Evolutionary conservation across 1,284 basidiomycete genomes (phyloP), one percentile per base, ranked within the genome.

Genomic region (Rhodotorula mucilaginosa): DNA sequence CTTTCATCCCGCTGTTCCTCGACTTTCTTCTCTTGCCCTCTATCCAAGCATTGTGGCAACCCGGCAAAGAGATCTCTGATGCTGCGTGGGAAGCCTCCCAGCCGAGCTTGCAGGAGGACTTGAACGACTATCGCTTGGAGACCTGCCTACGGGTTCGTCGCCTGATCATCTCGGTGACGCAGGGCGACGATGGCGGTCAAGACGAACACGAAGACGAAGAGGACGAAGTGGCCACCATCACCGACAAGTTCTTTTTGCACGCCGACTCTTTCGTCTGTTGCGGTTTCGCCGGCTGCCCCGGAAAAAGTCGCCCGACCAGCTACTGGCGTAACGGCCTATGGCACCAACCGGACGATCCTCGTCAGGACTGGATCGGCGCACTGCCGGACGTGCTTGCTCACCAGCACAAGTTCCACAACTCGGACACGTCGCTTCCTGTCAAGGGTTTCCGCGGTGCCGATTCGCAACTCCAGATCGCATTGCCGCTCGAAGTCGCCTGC

Each of bases 191-290:
- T 5, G n/a, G 19, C 0, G 31, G 10, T 5, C 18, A 23, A 3
- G 18, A 49, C 31, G 7, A 23, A 3, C 13, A 49, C 31, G 6
- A 13, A 2, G 39, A 19, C 23, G 2, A 44, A 44, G 29, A 65
- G 29, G 47, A 58, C n/a, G 46, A 34, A 39, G 44, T n/a, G 0
- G 44, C 26, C 44, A 54, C 47, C 18, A 5, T 47, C 6, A 10
- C 6, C 46, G 65, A 67, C 59, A 48, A n/a, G 2, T 68, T 63
- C n/a, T 65, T 71, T 48, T 47, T 7, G 0, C 21, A 5, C 12
- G 52, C 58, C 6, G 58, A 61, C 15, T 71, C 65, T 6, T n/a
- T 56, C 58, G 47, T 71, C 63, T 44, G 56, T 39, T 68, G 70
- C 59, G 15, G 18, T 23, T 49, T 56, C 59, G 18, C 15, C 16